Base-by-base conservation (phyloP, 2,329 filamentous ascomycete species). In the Diaporthe ampelina region DNA sequence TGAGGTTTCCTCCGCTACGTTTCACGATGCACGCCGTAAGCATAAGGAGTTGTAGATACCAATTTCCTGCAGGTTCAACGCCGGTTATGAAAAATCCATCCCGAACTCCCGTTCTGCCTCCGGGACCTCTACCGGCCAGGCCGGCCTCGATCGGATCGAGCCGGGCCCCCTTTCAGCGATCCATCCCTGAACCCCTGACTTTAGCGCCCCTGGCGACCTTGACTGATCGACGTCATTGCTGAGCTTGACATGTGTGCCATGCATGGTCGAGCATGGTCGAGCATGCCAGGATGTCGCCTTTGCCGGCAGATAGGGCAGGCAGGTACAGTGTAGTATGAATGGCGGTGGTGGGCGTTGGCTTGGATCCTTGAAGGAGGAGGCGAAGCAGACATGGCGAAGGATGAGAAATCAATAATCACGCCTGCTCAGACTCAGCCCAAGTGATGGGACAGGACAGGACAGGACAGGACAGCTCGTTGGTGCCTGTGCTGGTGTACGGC, bases 101-200 rank as follows among this genome's bases (percentile, higher is more conserved):
- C 63, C 45, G 40, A 19, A n/a, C 19, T 48, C 45, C 45, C 45
- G 63, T 54, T 15, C 45, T 54, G 32, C 21, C 43, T 63, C 57
- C 45, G 61, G 43, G 48, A 56, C 24, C 48, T 26, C 13, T 19
- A 54, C 61, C 59, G 61, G 43, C 61, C 73, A 52, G n/a, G 13
- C 70, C 45, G 54, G 45, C 37, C 35, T 65, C 37, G 48, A 50
- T 74, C 67, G 57, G 67, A 74, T 63, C 67, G 54, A 67, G 50
- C 73, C 59, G 73, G 48, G 73, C 73, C 73, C 73, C 69, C 40
- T 74, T 61, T 40, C 37, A 40, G 35, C 61, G 29, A 37, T 17
- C 56, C 45, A 69, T 70, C 71, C 74, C 71, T 75, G 71, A 75
- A 59, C 71, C 74, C 74, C 74, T 70, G 65, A 74, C 48, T 73